Base-by-base conservation (phyloP, 2,329 filamentous ascomycete species). In the Aspergillus sp. region DNA sequence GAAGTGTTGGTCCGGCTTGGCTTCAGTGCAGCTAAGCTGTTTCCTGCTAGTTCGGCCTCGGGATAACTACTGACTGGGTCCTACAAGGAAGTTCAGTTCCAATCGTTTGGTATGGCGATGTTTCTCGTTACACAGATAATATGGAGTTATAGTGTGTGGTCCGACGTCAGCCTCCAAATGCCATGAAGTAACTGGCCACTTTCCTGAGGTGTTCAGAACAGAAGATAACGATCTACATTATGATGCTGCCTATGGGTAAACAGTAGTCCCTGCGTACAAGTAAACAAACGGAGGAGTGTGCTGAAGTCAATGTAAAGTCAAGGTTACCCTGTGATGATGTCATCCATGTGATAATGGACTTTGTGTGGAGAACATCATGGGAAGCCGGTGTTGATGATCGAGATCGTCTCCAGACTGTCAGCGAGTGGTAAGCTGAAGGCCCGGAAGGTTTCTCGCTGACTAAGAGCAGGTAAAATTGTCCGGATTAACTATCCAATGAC, bases 21-120 rank as follows among this genome's bases (percentile, higher is more conserved):
- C 53, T 55, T 45, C 21, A 41, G n/a, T 55, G 53, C 53, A 55
- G 53, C 53, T 55, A 55, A 15, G 2, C 25, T 47, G 53, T 28
- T 47, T 55, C 53, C 53, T 55, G 28, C 17, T 32, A 39, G 41
- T 50, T 49, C 39, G 47, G 25, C 53, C 36, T 51, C 5, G 17
- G 21, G 23, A 36, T 21, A 32, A 52, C 41, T 45, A 49, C 47
- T 28, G 12, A 25, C 25, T 9, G 15, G 47, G 17, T 15, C 47
- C 47, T 17, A 49, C 23, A 23, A 25, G 47, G 47, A 7, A 9
- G n/a, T 45, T 12, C 15, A 23, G 47, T 32, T 13, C 25, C 23
- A 50, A 28, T 10, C 7, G 17, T 30, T n/a, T 50, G 47, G 47
- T 7, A 50, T 32, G 25, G 47, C 25, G 10, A 36, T 30, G 21